Evolutionary conservation across 2,329 filamentous ascomycete species (phyloP).

Genomic region (Epichloe gansuensis): DNA sequence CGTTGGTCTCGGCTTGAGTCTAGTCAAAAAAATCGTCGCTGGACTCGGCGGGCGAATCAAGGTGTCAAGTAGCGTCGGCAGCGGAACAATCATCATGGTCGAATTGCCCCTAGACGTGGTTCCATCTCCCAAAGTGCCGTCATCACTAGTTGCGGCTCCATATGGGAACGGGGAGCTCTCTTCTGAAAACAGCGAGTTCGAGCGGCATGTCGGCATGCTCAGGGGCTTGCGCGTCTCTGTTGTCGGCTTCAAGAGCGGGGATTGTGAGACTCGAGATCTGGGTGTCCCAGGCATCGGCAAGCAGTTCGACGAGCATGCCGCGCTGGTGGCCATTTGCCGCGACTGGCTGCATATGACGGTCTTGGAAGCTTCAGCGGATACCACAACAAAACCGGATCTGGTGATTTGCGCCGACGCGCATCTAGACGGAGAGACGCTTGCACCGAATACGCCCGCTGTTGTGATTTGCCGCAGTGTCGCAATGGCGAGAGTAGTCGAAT

Average conservation of each 20-base stretch:
- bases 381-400: slow-evolving; percentile 13
- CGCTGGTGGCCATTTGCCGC: slow-evolving; percentile 15
- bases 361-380: slow-evolving; percentile 6
- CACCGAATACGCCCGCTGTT: slow-evolving; percentile 13
- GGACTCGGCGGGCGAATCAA: slow-evolving; percentile 45
- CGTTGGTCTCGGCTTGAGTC: slow-evolving; percentile 50
- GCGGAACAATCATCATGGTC: slow-evolving; percentile 25
- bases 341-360: slow-evolving; percentile 22
- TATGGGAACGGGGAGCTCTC: neutral
- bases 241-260: slow-evolving; percentile 9
- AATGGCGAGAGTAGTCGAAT: slow-evolving; percentile 11
- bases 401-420: slow-evolving; percentile 10
- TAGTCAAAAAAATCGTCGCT: slow-evolving; percentile 47
- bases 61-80: slow-evolving; percentile 32
- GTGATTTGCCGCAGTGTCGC: slow-evolving; percentile 21
- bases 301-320: slow-evolving; percentile 1
- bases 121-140: neutral
- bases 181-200: slow-evolving; percentile 9
- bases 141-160: neutral
- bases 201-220: slow-evolving; percentile 16
- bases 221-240: slow-evolving; percentile 18
- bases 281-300: neutral
- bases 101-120: slow-evolving; percentile 15
- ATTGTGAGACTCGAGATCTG: neutral
- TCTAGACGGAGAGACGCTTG: neutral